Conservation (phyloP, 495 filamentous ascomycete genomes). For the Oleoguttula mirabilis region DNA sequence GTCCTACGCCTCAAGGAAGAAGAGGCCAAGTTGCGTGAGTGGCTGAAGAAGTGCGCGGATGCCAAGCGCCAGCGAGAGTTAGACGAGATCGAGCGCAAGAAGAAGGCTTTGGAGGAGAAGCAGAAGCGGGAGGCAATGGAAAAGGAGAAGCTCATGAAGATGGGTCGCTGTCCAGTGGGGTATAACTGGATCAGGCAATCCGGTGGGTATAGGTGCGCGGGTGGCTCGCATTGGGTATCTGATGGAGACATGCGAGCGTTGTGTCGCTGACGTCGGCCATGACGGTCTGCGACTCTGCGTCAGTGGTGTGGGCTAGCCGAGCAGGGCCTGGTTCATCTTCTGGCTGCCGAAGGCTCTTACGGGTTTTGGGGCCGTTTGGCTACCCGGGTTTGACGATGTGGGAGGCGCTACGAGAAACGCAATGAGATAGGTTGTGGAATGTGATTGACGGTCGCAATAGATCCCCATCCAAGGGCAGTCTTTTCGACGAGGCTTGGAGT, state of each 20-base stretch:
- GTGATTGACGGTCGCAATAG: too few species aligned
- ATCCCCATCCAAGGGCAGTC: too few species aligned
- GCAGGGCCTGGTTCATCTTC: too few species aligned
- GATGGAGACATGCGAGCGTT: slow-evolving; percentile 16
- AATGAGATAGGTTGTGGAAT: too few species aligned
- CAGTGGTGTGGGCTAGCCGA: too few species aligned
- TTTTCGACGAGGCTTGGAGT: too few species aligned
- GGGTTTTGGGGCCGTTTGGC: too few species aligned
- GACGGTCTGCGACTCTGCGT: too few species aligned
- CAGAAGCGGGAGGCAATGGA: slow-evolving; percentile 20
- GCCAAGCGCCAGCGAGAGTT: slow-evolving; percentile 25
- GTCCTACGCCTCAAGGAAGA: background rate
- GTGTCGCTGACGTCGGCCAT: too few species aligned
- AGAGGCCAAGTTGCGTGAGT: slow-evolving; percentile 8
- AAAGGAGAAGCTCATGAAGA: slow-evolving; percentile 24
- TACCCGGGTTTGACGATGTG: too few species aligned
- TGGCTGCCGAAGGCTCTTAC: too few species aligned
- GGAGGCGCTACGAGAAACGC: too few species aligned
- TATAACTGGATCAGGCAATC: slow-evolving; percentile 31
- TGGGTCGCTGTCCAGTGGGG: slow-evolving; percentile 28
- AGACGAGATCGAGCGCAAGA: slow-evolving; percentile 25
- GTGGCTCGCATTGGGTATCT: slow-evolving; percentile 37
- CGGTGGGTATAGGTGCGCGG: slow-evolving; percentile 40
- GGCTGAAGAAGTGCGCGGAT: slow-evolving; percentile 9
- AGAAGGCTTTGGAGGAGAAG: slow-evolving; percentile 25